Conservation (phyloP, 371 early-diverging fungal genomes). For the Fennellomyces sp. region DNA sequence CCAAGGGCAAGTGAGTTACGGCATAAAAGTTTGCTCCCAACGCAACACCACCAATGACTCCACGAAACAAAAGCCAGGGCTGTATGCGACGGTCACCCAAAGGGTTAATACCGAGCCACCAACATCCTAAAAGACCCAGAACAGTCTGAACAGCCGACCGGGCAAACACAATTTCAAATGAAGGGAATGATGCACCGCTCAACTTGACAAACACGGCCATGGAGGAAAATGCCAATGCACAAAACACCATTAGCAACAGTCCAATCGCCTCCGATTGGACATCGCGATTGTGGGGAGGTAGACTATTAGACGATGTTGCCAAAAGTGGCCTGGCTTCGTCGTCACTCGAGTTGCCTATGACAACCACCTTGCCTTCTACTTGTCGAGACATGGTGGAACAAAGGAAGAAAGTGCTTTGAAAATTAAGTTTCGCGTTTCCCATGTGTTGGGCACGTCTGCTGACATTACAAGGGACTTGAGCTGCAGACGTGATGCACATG, state of each 20-base stretch:
- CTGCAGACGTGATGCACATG: too few species aligned
- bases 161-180: constrained; percentile 71
- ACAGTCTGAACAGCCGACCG: constrained; percentile 67
- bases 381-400: too few species aligned
- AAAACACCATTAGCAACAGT: constrained; percentile 55
- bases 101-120: constrained; percentile 48
- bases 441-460: too few species aligned
- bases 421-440: too few species aligned
- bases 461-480: too few species aligned
- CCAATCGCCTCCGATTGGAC: constrained; percentile 27
- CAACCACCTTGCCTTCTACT: too few species aligned
- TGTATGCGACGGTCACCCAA: constrained; percentile 57
- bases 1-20: constrained; percentile 68
- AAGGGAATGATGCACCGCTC: constrained; percentile 52
- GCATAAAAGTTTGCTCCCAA: constrained; percentile 72
- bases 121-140: constrained; percentile 60
- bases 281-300: too few species aligned
- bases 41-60: constrained; percentile 65
- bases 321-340: too few species aligned
- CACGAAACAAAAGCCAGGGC: constrained; percentile 62
- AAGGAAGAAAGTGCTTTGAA: too few species aligned
- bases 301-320: too few species aligned
- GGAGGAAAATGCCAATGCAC: constrained; percentile 71
- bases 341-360: too few species aligned
- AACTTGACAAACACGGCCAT: constrained; percentile 74